phyloP scores from a whole-genome alignment of 805 yeast genomes.

The Teunomyces aglyptinius region DNA sequence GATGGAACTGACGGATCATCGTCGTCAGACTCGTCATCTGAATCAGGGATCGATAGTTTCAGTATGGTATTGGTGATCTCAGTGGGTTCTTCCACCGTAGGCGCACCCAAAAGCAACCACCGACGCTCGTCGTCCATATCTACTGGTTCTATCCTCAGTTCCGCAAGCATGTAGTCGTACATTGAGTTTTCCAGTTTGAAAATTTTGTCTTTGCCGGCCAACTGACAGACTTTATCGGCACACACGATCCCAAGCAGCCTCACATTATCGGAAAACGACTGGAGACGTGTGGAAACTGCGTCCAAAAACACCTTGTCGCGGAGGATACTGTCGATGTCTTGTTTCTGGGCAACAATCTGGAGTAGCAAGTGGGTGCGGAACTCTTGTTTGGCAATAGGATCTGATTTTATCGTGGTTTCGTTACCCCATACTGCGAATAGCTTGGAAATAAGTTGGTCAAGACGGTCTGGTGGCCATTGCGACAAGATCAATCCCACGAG shows the following conservation, averaged over 20 bases:
- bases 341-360: slow-evolving; percentile 25
- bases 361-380: slow-evolving; percentile 48
- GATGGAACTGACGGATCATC: slow-evolving; percentile 46
- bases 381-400: slow-evolving; percentile 45
- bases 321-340: slow-evolving; percentile 26
- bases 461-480: not conserved
- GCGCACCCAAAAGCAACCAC: slow-evolving; percentile 7
- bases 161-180: not conserved
- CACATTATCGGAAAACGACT: slow-evolving; percentile 43
- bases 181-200: slow-evolving; percentile 25
- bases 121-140: not conserved
- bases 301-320: slow-evolving; percentile 40
- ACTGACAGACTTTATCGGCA: slow-evolving; percentile 49
- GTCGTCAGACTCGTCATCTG: slow-evolving; percentile 59
- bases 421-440: slow-evolving; percentile 27
- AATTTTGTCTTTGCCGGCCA: slow-evolving; percentile 27
- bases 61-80: not conserved
- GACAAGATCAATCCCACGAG: slow-evolving; percentile 16
- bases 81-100: slow-evolving; percentile 3
- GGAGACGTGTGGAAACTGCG: slow-evolving; percentile 55
- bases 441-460: slow-evolving; percentile 6
- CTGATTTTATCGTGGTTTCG: slow-evolving; percentile 31
- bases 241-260: slow-evolving; percentile 56
- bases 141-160: not conserved
- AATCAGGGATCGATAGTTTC: slow-evolving; percentile 9